Conservation (phyloP, 495 filamentous ascomycete species). For the Aspergillus haitiensis region DNA sequence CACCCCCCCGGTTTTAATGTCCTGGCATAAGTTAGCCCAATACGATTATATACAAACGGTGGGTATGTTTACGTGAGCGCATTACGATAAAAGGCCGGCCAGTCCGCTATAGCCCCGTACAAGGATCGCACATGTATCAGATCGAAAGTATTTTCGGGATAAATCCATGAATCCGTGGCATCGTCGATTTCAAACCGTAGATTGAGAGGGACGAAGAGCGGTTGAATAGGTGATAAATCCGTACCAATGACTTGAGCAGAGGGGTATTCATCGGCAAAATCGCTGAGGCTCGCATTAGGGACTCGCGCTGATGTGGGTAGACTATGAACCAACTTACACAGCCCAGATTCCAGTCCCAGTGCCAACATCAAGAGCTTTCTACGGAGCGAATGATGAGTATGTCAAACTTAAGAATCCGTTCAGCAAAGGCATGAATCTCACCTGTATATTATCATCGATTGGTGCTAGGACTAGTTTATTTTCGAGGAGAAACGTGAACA, state of each 20-base stretch:
- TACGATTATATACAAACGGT: not conserved
- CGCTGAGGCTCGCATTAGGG: conserved; percentile 19
- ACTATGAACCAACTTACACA: conserved; percentile 29
- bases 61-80: conserved; percentile 31
- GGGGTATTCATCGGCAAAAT: conserved; percentile 42
- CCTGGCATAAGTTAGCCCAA: conserved; percentile 21
- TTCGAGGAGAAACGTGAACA: conserved; percentile 38
- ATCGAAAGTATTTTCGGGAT: conserved; percentile 55
- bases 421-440: conserved; percentile 35
- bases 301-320: no score
- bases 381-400: not conserved
- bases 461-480: conserved; percentile 26
- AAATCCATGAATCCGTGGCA: conserved; percentile 53
- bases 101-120: conserved; percentile 59
- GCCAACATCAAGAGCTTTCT: conserved; percentile 53
- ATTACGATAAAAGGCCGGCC: conserved; percentile 47
- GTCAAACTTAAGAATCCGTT: not conserved
- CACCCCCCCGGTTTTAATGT: conserved; percentile 63
- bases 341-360: conserved; percentile 59
- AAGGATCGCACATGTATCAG: conserved; percentile 62
- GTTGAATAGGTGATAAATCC: conserved; percentile 48
- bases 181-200: conserved; percentile 58
- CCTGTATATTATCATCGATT: conserved; percentile 47
- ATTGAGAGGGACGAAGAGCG: conserved; percentile 46
- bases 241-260: conserved; percentile 41